Evolutionary conservation across 2,329 filamentous ascomycete species (phyloP), one percentile per base, ranked within the genome.

Genomic region (Talaromyces sp.): DNA sequence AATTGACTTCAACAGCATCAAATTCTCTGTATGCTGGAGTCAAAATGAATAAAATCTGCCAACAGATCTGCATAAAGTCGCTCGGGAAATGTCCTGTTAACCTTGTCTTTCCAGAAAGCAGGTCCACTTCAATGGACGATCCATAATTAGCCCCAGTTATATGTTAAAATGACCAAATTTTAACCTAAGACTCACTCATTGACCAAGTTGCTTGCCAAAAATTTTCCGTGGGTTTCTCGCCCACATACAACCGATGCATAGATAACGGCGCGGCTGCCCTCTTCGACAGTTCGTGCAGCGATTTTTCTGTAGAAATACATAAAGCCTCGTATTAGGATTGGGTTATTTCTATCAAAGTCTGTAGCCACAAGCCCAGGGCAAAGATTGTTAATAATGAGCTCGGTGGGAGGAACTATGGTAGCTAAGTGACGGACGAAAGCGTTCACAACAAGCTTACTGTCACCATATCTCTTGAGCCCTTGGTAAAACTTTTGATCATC

Each of bases 341-440:
- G 60, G 2, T 58, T 21, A 12, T 55, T 35, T 3, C 29, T 43
- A 14, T 62, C 61, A 4, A 66, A 29, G 2, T 46, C 56, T 10
- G 64, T 63, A 3, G 29, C 54, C 2, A 68, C 60, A 1, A 64
- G 19, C 0, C 65, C 66, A 0, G 65, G 66, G 27, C 65, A 66
- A 19, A 65, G 58, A 21, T 59, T 62, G 53, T 68, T 68, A 31
- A 65, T 41, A 29, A 67, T 61, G 32, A 67, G 53, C 46, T 68
- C 62, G 14, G 54, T 57, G 1, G 57, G 24, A 1, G 61, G 50
- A 1, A 65, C 35, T 1, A 60, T 11, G 12, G 29, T 62, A 1
- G 61, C 61, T 1, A 68, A 57, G 10, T 57, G 57, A 7, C 59
- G 63, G 5, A 67, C 60, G 21, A 65, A 65, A 6, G 62, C 63